A percentile compares a stretch with the other conserved stretches of the same genome.
These are phyloP conservation scores for Diplodia scrobiculata DNA, from an alignment of 2,329 filamentous ascomycete species.

Conservation along the genomic window DNA sequence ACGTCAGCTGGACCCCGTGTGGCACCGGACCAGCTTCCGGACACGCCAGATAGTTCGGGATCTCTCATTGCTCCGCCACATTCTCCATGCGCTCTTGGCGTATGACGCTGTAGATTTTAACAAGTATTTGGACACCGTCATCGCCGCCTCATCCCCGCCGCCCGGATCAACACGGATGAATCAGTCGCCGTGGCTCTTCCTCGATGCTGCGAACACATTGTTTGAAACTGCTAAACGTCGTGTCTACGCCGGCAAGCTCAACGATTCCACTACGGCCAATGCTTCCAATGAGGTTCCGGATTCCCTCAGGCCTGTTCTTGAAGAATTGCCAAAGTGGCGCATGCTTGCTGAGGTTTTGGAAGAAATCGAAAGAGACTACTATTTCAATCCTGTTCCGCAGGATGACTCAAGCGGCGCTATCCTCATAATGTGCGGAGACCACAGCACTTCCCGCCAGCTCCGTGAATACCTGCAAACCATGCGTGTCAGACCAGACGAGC, in stretches of 20 bases:
- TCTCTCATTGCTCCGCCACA: slow-evolving; percentile 75
- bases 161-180: slow-evolving; percentile 84
- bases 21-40: slow-evolving; percentile 94
- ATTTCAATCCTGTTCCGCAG: slow-evolving; percentile 73
- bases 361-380: slow-evolving; percentile 88
- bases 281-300: slow-evolving; percentile 56
- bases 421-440: slow-evolving; percentile 91
- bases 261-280: slow-evolving; percentile 50
- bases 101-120: slow-evolving; percentile 91
- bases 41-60: slow-evolving; percentile 94
- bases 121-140: slow-evolving; percentile 89
- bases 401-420: slow-evolving; percentile 91
- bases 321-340: slow-evolving; percentile 93
- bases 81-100: slow-evolving; percentile 78
- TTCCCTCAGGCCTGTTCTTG: slow-evolving; percentile 75
- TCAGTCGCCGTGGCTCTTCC: slow-evolving; percentile 92
- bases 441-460: slow-evolving; percentile 81
- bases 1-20: slow-evolving; percentile 90
- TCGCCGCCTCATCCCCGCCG: slow-evolving; percentile 84
- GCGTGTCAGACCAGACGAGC: slow-evolving; percentile 64
- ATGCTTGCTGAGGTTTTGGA: slow-evolving; percentile 86
- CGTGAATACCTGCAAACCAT: slow-evolving; percentile 90
- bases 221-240: slow-evolving; percentile 86
- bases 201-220: slow-evolving; percentile 91
- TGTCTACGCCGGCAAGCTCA: slow-evolving; percentile 77